Percentiles rank a stretch among this genome's conserved stretches.
Evolutionary conservation across 2,329 filamentous ascomycete genomes (phyloP).

Genomic region (Periconia digitata): DNA sequence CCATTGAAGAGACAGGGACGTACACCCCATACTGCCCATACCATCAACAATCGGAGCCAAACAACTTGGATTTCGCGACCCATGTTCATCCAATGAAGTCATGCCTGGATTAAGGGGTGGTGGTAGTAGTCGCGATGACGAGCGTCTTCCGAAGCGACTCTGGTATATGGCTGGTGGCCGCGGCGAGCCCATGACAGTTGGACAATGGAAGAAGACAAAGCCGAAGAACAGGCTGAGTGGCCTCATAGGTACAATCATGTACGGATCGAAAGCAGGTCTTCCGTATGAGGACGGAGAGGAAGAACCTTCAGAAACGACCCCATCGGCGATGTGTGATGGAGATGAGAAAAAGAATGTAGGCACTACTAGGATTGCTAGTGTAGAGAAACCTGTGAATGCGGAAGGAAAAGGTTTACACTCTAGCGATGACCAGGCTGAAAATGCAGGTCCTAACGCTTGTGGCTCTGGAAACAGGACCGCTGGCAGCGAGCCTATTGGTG

Average conservation of each 20-base stretch:
- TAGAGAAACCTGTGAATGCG: too few relatives aligned
- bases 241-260: conserved; percentile 25
- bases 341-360: background rate
- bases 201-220: conserved; percentile 23
- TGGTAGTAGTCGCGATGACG: conserved; percentile 1
- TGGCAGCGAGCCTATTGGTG: background rate
- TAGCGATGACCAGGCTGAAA: too few relatives aligned
- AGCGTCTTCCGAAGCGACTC: conserved; percentile 17
- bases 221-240: conserved; percentile 27
- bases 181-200: conserved; percentile 12
- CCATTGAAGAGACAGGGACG: background rate
- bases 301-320: background rate
- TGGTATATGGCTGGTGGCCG: conserved; percentile 30
- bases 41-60: background rate
- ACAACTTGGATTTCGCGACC: conserved; percentile 9
- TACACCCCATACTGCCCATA: background rate
- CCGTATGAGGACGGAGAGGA: conserved; percentile 5
- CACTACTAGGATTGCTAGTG: too few relatives aligned
- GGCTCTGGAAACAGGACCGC: background rate
- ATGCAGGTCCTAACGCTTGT: background rate
- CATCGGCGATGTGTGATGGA: too few relatives aligned
- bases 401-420: too few relatives aligned
- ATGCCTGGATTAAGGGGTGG: conserved; percentile 15
- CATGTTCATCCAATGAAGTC: background rate
- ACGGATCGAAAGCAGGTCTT: conserved; percentile 17